phyloP scores from a whole-genome alignment of 129 eudicot genomes.

The Pseudognaphalium luteoalbum region DNA sequence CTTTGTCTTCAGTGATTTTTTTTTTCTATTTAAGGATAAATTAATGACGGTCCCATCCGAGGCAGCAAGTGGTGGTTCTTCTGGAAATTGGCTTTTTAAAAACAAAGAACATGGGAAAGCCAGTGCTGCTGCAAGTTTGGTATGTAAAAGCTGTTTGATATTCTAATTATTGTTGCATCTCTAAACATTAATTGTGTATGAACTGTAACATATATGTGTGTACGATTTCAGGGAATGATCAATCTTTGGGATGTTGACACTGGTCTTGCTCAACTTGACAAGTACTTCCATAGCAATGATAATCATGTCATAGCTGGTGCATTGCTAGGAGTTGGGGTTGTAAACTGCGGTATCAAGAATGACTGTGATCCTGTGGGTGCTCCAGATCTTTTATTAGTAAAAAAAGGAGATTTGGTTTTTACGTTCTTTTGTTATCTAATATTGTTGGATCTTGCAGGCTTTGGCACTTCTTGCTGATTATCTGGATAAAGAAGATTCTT shows the following conservation, averaged over 20 bases:
- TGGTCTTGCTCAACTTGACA: conserved; percentile 95
- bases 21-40: conserved; percentile 64
- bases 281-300: conserved; percentile 90
- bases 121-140: conserved; percentile 99
- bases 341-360: conserved; percentile 81
- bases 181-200: not conserved
- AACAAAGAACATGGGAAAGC: conserved; percentile 98
- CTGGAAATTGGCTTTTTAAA: conserved; percentile 91
- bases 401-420: no score
- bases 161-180: not conserved
- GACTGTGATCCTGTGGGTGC: conserved; percentile 94
- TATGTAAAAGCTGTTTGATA: conserved; percentile 26
- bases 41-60: conserved; percentile 86
- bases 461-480: no score
- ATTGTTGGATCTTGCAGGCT: no score
- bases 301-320: conserved; percentile 89
- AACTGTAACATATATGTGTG: conserved; percentile 1
- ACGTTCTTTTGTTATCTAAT: not conserved
- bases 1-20: not conserved
- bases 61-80: conserved; percentile 69
- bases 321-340: conserved; percentile 85
- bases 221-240: conserved; percentile 71
- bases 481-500: no score
- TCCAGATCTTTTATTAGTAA: not conserved
- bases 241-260: conserved; percentile 94